Conservation (phyloP, 352 stramenopile genomes). For the Phytophthora cryptogea region DNA sequence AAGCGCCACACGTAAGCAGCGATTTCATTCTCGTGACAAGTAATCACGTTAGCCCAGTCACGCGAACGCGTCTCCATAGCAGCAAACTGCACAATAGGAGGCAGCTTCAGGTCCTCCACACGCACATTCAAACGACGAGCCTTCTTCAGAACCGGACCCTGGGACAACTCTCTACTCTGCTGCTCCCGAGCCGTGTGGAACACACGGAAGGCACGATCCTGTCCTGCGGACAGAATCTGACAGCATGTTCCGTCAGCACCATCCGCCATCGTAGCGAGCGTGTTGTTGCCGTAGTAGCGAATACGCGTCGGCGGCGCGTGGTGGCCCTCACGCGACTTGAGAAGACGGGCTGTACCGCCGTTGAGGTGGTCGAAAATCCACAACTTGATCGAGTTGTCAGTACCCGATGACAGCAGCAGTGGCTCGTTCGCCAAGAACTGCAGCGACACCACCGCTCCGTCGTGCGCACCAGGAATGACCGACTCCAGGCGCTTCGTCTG, state of each 20-base stretch:
- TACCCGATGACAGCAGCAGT: slow-evolving; percentile 83
- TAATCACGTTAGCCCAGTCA: slow-evolving; percentile 95
- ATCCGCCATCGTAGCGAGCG: slow-evolving; percentile 80
- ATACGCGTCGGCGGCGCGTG: slow-evolving; percentile 83
- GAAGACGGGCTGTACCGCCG: slow-evolving; percentile 74
- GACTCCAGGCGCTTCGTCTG: slow-evolving; percentile 87
- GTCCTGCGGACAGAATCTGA: slow-evolving; percentile 90
- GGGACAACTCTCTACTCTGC: slow-evolving; percentile 90
- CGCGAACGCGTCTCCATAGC: slow-evolving; percentile 88
- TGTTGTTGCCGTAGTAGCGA: slow-evolving; percentile 92
- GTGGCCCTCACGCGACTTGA: slow-evolving; percentile 90
- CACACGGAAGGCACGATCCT: slow-evolving; percentile 90
- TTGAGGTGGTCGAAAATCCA: slow-evolving; percentile 95
- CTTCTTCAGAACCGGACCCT: slow-evolving; percentile 91
- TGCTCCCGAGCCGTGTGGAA: slow-evolving; percentile 92
- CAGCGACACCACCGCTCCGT: slow-evolving; percentile 73
- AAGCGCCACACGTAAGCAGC: slow-evolving; percentile 96
- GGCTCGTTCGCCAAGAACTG: slow-evolving; percentile 90
- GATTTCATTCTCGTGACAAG: slow-evolving; percentile 93
- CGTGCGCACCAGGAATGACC: slow-evolving; percentile 75
- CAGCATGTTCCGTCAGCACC: slow-evolving; percentile 85
- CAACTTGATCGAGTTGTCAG: slow-evolving; percentile 93
- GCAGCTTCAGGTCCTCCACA: slow-evolving; percentile 89
- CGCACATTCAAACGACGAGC: slow-evolving; percentile 88
- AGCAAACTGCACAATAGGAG: slow-evolving; percentile 91